These are phyloP conservation scores for Asterella californica DNA, from an alignment of 225 moss, liverwort and hornwort species.

Conservation along the genomic window DNA sequence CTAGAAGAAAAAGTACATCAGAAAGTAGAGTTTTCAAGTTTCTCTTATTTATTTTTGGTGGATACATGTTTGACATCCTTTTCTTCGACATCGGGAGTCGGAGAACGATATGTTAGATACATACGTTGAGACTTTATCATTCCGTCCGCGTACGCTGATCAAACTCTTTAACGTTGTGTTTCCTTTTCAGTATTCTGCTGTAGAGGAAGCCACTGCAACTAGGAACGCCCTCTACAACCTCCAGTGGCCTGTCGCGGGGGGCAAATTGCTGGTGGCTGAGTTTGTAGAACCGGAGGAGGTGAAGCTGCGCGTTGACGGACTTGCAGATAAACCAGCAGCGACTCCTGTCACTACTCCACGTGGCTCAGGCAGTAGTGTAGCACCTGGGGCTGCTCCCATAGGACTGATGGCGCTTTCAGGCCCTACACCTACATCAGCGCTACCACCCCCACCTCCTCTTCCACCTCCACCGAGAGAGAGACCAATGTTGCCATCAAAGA, in stretches of 20 bases:
- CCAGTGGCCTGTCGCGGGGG: constrained; percentile 95
- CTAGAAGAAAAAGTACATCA: no score
- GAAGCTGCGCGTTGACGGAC: constrained; percentile 65
- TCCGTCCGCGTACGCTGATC: background rate
- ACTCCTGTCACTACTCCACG: constrained; percentile 66
- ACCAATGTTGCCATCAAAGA: constrained; percentile 52
- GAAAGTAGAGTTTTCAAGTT: no score
- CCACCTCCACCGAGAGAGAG: constrained; percentile 70
- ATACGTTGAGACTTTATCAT: background rate
- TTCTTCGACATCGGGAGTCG: background rate
- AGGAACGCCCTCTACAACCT: constrained; percentile 85
- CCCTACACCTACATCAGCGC: constrained; percentile 36
- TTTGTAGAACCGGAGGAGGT: constrained; percentile 94
- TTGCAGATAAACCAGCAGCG: constrained; percentile 62
- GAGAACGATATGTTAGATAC: background rate
- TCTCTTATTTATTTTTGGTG: background rate
- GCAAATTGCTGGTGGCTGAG: constrained; percentile 78
- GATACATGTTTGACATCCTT: background rate
- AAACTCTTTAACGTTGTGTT: background rate
- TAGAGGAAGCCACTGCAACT: constrained; percentile 85
- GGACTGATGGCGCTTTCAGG: constrained; percentile 48
- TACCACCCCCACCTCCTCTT: constrained; percentile 71
- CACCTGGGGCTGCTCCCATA: constrained; percentile 38
- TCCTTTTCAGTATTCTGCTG: constrained; percentile 66
- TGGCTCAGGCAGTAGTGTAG: constrained; percentile 49